Conservation (phyloP, 148 eudicot genomes). For the Chenopodium album region DNA sequence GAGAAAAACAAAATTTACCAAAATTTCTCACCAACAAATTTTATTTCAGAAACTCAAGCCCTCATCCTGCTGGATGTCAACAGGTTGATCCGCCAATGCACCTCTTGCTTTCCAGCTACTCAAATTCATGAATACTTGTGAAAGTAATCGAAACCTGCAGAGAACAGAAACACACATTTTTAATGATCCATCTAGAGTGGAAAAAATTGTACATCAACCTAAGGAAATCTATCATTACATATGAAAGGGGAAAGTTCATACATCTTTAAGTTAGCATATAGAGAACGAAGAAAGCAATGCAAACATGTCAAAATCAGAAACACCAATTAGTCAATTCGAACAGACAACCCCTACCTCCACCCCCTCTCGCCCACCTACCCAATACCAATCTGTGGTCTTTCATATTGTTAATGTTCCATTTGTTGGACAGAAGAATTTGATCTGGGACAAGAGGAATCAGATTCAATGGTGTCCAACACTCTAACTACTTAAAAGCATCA, state of each 20-base stretch:
- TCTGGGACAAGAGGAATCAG: constrained; percentile 17
- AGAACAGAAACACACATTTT: neutral
- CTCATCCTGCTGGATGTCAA: neutral
- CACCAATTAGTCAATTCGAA: neutral
- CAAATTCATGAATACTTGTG: neutral
- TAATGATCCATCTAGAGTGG: neutral
- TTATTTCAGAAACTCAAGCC: neutral
- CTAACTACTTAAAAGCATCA: constrained; percentile 6
- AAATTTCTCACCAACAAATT: neutral
- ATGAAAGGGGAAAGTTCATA: neutral
- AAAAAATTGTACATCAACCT: neutral
- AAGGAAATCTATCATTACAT: neutral
- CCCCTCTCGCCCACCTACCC: neutral
- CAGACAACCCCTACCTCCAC: neutral
- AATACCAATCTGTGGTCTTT: neutral
- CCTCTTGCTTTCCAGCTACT: neutral
- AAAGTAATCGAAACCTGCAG: constrained; percentile 16
- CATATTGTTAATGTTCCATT: neutral
- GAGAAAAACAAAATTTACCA: neutral
- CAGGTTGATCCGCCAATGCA: neutral
- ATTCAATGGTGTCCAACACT: constrained; percentile 20
- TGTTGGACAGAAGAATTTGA: neutral
- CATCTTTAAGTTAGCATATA: neutral
- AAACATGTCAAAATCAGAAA: neutral
- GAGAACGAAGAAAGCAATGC: neutral